Evolutionary conservation across 495 filamentous ascomycete species (phyloP).

Genomic region (Penicillium canescens): DNA sequence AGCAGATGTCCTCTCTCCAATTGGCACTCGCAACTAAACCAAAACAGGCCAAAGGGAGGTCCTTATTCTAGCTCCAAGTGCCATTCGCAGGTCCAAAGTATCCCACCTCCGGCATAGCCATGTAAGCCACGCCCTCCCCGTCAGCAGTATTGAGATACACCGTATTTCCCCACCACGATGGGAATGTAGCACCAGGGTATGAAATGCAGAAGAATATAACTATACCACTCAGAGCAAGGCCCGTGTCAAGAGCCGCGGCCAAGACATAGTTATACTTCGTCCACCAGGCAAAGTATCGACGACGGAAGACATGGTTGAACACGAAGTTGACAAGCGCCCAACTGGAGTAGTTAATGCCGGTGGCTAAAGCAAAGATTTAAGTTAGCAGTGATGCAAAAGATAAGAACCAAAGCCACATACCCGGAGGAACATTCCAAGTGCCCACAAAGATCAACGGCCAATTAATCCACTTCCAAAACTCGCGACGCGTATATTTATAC

Average conservation of each 20-base stretch:
- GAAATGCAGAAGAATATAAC: conserved; percentile 37
- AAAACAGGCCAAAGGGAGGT: neutral
- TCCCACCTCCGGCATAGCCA: conserved; percentile 40
- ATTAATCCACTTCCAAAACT: conserved; percentile 41
- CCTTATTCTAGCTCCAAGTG: conserved; percentile 28
- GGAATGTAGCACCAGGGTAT: conserved; percentile 37
- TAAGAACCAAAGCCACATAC: conserved; percentile 12
- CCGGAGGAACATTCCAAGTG: conserved; percentile 40
- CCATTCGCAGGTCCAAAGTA: conserved; percentile 48
- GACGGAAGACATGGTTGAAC: conserved; percentile 44
- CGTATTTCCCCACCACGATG: conserved; percentile 43
- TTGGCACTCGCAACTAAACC: neutral
- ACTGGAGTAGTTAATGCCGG: conserved; percentile 51
- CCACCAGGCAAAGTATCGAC: conserved; percentile 44
- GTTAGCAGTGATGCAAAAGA: neutral
- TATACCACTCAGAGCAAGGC: conserved; percentile 35
- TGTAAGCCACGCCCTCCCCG: conserved; percentile 40
- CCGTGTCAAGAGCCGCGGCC: conserved; percentile 33
- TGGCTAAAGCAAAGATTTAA: conserved; percentile 24
- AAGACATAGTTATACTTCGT: conserved; percentile 36
- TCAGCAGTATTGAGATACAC: conserved; percentile 49
- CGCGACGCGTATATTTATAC: conserved; percentile 37
- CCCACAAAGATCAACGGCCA: conserved; percentile 50
- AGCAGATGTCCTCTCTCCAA: too few species aligned
- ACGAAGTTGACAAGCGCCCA: conserved; percentile 48